These are phyloP conservation scores for Pyrenula massariospora DNA, from an alignment of 495 filamentous ascomycete genomes.

Conservation along the genomic window DNA sequence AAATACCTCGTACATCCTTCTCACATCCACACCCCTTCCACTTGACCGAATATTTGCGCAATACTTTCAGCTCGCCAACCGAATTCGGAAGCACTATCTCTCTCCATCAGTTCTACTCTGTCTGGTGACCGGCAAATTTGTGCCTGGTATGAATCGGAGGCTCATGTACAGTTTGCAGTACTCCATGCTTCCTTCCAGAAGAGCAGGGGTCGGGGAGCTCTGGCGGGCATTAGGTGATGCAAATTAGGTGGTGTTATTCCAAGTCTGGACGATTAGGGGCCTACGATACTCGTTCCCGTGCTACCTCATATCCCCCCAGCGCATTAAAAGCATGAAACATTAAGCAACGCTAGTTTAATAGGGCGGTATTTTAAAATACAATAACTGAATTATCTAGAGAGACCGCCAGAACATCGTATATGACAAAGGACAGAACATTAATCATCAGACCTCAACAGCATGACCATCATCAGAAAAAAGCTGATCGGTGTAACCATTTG, in stretches of 20 bases:
- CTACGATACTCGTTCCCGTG: too few species aligned
- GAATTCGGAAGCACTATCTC: conserved; percentile 90
- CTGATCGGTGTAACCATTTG: too few species aligned
- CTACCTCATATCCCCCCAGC: too few species aligned
- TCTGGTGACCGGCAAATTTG: conserved; percentile 79
- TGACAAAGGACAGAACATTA: too few species aligned
- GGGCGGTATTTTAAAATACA: too few species aligned
- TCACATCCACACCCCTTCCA: conserved; percentile 47
- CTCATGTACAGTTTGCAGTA: conserved; percentile 97
- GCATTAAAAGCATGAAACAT: too few species aligned
- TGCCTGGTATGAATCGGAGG: conserved; percentile 82
- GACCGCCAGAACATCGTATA: too few species aligned
- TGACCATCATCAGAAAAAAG: too few species aligned
- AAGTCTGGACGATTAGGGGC: too few species aligned
- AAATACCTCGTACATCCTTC: not conserved
- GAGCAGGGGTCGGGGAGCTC: conserved; percentile 71
- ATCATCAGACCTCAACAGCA: too few species aligned
- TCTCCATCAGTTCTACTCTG: conserved; percentile 78
- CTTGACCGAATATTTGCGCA: conserved; percentile 89
- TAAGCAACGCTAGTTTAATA: too few species aligned
- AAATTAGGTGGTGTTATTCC: not conserved
- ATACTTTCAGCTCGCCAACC: conserved; percentile 87
- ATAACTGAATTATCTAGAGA: too few species aligned
- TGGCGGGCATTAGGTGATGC: conserved; percentile 63
- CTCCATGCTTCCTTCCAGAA: conserved; percentile 81